Evolutionary conservation across 1,284 basidiomycete species (phyloP), one percentile per base, ranked within the genome.

Genomic region (Malassezia psittaci): DNA sequence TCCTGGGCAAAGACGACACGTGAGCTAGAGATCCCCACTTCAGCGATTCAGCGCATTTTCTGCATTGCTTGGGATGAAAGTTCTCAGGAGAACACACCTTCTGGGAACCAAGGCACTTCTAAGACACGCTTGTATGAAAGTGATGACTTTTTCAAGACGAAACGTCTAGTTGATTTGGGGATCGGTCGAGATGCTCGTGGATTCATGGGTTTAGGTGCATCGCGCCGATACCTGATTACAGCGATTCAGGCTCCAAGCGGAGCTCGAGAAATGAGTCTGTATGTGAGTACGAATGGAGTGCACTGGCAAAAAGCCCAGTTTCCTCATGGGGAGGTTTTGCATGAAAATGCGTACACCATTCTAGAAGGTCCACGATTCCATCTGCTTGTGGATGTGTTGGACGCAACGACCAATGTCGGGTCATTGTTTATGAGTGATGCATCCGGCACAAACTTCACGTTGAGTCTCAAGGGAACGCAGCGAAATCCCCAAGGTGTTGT

Each of bases 361-460:
- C 87, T 98, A 54, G 90, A 96, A 75, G 86, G 84, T 13, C 93
- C 90, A 2, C 83, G 84, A 0, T 88, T 96, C 71, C 94, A 89
- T 10, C 81, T 98, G 38, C 88, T 86, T 13, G 88, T 98, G 39
- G 94, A 98, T 68, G 90, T 96, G 6, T 54, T 70, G 16, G 70
- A 72, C 49, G 59, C 60, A 16, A 78, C 79, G 40, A 80, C 81
- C 57, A 79, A 82, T 9, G 83, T 90, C 18, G 93, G 93, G 1
- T 93, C 90, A 2, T 78, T 98, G 5, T 98, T 96, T 77, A 85
- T 93, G 45, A 88, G 85, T 75, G 93, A 96, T 76, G 87, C 85
- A 39, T 88, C 94, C 62, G 94, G 94, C 2, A 93, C 88, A 9
- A 89, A 84, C 77, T 98, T 96, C 73, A 86, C 91, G n/a, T 82